Base-by-base conservation (phyloP, 129 eudicot genomes). In the Calendula officinalis region DNA sequence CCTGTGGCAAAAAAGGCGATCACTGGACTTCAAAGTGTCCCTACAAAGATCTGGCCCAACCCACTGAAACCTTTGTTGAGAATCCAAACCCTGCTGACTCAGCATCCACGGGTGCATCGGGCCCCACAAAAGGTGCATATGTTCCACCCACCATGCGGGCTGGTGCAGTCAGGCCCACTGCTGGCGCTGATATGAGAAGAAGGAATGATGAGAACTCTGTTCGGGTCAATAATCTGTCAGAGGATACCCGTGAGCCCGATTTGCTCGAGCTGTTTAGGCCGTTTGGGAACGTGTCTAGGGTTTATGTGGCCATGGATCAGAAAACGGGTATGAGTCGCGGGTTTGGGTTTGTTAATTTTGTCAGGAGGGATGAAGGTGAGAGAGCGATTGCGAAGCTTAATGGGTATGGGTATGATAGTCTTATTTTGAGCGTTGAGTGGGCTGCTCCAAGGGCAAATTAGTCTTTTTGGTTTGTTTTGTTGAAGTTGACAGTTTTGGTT, bases 1-100 rank as follows among this genome's bases (percentile, higher is more conserved):
- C 91, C 6, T 90, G 97, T 68, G 89, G 89, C 5, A 86, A 86
- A 75, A 90, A 86, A 60, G 97, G 97, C 53, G 97, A 90, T 60
- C 97, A 90, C 83, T 90, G 97, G 97, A 81, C 95, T 48, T 72
- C 97, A 42, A 81, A 81, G 69, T 90, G 97, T 49, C 97, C 97
- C 14, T 90, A 83, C 87, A 86, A 86, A 77, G 97, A 83, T 59
- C 89, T 86, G 0, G 81, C 87, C 16, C 80, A 65, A 37, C 91
- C 82, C 3, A 76, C 51, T 59, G 95, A 78, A 42, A 49, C 54
- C 59, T 83, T 81, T 44, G 54, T 64, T 11, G 91, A 90, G 53
- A 82, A 81, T 71, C 89, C 97, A 11, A 72, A 83, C 42, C 54
- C 83, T 39, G 40, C 30, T 22, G 30, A 22, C 30, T 22, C 87